Percentiles rank a stretch among this genome's conserved stretches.
Evolutionary conservation across 768 basidiomycete species (phyloP).

Genomic region (Mycena chlorophos): DNA sequence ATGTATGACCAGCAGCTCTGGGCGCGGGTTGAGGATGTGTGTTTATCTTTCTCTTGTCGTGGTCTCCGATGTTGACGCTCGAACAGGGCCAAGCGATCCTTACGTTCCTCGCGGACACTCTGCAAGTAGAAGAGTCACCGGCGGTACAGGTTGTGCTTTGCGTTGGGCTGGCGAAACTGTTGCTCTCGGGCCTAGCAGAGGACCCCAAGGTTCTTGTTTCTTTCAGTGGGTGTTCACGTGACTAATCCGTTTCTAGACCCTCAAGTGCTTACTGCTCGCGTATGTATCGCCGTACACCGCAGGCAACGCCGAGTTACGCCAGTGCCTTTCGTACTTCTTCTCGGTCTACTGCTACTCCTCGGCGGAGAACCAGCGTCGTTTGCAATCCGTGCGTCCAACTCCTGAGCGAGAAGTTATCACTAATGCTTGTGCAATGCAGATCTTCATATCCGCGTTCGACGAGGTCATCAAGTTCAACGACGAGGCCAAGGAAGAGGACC

Average conservation of each 20-base stretch:
- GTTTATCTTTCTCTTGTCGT: not conserved
- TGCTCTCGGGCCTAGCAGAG: slow-evolving; percentile 79
- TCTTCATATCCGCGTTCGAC: slow-evolving; percentile 70
- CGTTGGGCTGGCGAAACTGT: slow-evolving; percentile 84
- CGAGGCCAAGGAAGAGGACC: slow-evolving; percentile 69
- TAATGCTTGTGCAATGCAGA: slow-evolving; percentile 40
- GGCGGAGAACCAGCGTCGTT: slow-evolving; percentile 70
- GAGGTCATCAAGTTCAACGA: slow-evolving; percentile 56
- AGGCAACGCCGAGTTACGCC: slow-evolving; percentile 82
- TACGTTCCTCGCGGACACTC: slow-evolving; percentile 48
- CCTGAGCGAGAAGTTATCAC: not conserved
- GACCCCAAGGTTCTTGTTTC: slow-evolving; percentile 64
- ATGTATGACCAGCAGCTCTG: slow-evolving; percentile 84
- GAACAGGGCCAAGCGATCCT: slow-evolving; percentile 39
- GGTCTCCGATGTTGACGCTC: slow-evolving; percentile 8
- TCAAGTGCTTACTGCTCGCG: slow-evolving; percentile 45
- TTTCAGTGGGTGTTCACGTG: not conserved
- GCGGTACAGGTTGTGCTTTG: slow-evolving; percentile 76
- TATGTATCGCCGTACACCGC: slow-evolving; percentile 87
- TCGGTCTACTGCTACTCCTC: slow-evolving; percentile 92
- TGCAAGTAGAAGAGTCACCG: slow-evolving; percentile 69
- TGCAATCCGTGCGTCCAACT: slow-evolving; percentile 41
- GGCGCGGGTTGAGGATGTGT: slow-evolving; percentile 44
- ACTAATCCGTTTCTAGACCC: slow-evolving; percentile 20
- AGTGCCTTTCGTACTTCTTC: slow-evolving; percentile 95